Evolutionary conservation across 805 yeast species (phyloP).

Genomic region (Saccharomycopsis lassenensis): DNA sequence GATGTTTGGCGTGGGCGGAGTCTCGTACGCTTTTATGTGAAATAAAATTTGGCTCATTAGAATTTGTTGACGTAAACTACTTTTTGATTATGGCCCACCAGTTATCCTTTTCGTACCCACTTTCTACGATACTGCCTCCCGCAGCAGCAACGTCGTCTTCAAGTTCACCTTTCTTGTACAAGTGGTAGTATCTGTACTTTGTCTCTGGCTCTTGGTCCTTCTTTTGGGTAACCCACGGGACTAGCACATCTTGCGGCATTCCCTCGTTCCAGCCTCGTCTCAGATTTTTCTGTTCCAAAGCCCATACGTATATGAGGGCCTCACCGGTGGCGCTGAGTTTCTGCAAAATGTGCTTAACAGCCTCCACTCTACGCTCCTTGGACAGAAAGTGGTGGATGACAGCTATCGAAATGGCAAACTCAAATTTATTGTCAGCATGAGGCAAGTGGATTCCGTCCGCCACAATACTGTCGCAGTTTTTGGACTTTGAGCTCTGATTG

Average conservation of each 20-base stretch:
- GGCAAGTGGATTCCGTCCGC: conserved; percentile 74
- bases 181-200: conserved; percentile 78
- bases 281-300: conserved; percentile 79
- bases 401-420: conserved; percentile 91
- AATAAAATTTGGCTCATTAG: neutral
- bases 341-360: conserved; percentile 57
- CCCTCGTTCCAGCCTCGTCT: conserved; percentile 88
- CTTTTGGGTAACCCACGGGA: conserved; percentile 83
- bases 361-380: conserved; percentile 62
- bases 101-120: conserved; percentile 88
- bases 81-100: conserved; percentile 68
- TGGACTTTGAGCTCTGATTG: conserved; percentile 20
- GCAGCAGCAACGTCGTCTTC: conserved; percentile 59
- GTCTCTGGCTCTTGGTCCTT: conserved; percentile 35
- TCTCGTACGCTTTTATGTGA: conserved; percentile 16
- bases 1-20: conserved; percentile 19
- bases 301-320: conserved; percentile 90
- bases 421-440: conserved; percentile 39
- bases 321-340: conserved; percentile 50
- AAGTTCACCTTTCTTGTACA: conserved; percentile 77
- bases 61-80: conserved; percentile 7
- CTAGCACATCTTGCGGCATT: conserved; percentile 86
- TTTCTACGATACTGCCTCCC: conserved; percentile 53
- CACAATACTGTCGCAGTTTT: conserved; percentile 42
- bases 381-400: conserved; percentile 96